Conservation (phyloP, 768 basidiomycete species). For the Rhizopogon sp. region DNA sequence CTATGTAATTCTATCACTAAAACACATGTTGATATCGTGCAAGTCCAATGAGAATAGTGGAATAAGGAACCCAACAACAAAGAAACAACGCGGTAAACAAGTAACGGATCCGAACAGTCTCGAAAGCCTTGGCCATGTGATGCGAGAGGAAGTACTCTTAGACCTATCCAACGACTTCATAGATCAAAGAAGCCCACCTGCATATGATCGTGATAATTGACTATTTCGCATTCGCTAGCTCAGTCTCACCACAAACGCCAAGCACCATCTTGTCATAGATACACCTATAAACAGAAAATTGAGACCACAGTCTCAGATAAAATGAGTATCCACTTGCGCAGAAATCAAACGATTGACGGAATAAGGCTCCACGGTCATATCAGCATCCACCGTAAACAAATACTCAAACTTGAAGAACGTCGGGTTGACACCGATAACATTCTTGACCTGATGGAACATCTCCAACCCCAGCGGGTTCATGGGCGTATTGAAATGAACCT, state of each 20-base stretch:
- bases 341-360: constrained; percentile 90
- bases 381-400: constrained; percentile 91
- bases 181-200: constrained; percentile 47
- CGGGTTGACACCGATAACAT: too few species aligned
- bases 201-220: constrained; percentile 97
- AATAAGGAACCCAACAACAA: not conserved
- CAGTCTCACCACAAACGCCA: constrained; percentile 52
- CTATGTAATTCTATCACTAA: not conserved
- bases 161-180: constrained; percentile 36
- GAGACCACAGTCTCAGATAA: too few species aligned
- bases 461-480: constrained; percentile 98
- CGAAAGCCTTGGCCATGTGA: constrained; percentile 98
- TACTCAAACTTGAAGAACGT: too few species aligned
- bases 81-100: constrained; percentile 96
- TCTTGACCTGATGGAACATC: constrained; percentile 99
- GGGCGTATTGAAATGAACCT: constrained; percentile 95
- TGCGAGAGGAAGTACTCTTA: constrained; percentile 99
- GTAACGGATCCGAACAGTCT: constrained; percentile 98
- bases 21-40: constrained; percentile 3
- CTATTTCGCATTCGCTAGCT: constrained; percentile 88
- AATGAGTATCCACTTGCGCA: constrained; percentile 56
- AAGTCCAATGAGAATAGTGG: constrained; percentile 1
- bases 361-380: constrained; percentile 89
- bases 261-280: too few species aligned
- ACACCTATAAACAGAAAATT: too few species aligned